Evolutionary conservation across 2,329 filamentous ascomycete genomes (phyloP), one percentile per base, ranked within the genome.

Genomic region (Ceratocystis huliohia): DNA sequence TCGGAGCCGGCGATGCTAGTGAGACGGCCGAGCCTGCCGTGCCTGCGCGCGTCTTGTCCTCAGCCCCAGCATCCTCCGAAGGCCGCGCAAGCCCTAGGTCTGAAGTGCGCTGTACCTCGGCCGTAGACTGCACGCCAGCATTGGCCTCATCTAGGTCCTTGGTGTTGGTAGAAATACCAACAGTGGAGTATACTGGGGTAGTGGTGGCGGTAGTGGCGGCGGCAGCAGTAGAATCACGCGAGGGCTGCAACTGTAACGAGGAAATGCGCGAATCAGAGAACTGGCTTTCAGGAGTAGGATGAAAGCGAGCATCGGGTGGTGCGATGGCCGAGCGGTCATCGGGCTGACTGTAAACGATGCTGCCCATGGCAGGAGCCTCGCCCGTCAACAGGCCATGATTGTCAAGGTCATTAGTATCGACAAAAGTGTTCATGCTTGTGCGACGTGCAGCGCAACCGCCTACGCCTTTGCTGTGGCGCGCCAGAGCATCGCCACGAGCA

Each of bases 371-470:
- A 1, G 81, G 79, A 57, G 85, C 82, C 66, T 86, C 83, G 53
- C 74, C 78, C 57, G 80, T 79, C 62, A 72, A 73, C 64, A 78
- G 74, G 62, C 79, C 79, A 20, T 79, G 75, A 20, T 81, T 83
- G 63, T 83, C 81, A 67, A 85, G 80, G 61, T 94, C 89, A 65
- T 92, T 90, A 45, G 91, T 88, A 20, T 88, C 86, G 33, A 84
- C 88, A 74, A 91, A 95, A 73, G 87, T 87, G 56, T 88, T 87
- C 82, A 91, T 87, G 72, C 92, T 96, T 48, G 91, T 87, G 70
- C 94, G 83, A 67, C 94, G 85, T 66, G 94, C 94, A 13, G 95
- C 94, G 76, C 94, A 99, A 61, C 94, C 94, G 65, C 94, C 94
- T 65, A 92, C 89, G 44, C 94, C 94, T 76, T 97, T 97, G 74